Percentiles rank a stretch among this genome's conserved stretches.
Evolutionary conservation across 164 flowering plant species (phyloP).

Genomic region (Nymphaea colorata): DNA sequence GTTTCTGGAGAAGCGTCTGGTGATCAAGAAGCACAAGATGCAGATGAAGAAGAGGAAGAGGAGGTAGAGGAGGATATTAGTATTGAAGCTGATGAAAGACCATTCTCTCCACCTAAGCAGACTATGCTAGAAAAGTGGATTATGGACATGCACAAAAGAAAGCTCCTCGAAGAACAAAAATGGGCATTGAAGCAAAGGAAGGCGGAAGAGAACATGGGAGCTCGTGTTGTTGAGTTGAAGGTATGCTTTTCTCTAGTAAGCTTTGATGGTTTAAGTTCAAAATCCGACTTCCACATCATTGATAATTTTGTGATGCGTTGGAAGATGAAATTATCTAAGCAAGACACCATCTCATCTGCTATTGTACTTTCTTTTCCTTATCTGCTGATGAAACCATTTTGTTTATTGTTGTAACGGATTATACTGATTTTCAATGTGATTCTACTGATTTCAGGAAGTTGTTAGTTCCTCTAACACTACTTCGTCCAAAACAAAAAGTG

Average conservation of each 20-base stretch:
- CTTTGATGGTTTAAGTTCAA: background rate
- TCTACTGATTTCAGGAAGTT: constrained; percentile 38
- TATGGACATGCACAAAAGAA: constrained; percentile 61
- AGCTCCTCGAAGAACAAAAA: constrained; percentile 34
- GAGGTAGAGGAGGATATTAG: constrained; percentile 6
- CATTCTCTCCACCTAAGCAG: constrained; percentile 46
- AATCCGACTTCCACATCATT: too few relatives aligned
- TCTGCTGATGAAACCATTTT: too few relatives aligned
- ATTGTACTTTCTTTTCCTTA: too few relatives aligned
- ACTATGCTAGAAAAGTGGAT: constrained; percentile 86
- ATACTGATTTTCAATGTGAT: too few relatives aligned
- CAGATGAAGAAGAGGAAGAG: constrained; percentile 35
- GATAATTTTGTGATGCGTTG: too few relatives aligned
- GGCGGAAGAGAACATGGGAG: constrained; percentile 49
- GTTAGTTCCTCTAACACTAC: constrained; percentile 89
- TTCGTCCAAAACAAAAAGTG: constrained; percentile 89
- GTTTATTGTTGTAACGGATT: too few relatives aligned
- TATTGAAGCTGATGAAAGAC: constrained; percentile 13
- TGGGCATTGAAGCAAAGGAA: constrained; percentile 62
- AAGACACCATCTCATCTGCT: too few relatives aligned
- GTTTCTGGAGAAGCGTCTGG: background rate
- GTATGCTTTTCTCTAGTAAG: constrained; percentile 21
- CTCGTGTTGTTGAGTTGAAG: constrained; percentile 56
- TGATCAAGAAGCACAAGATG: background rate
- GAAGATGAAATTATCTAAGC: too few relatives aligned